Evolutionary conservation across 768 basidiomycete species (phyloP).

Genomic region (Macrolepiota fuliginosa): DNA sequence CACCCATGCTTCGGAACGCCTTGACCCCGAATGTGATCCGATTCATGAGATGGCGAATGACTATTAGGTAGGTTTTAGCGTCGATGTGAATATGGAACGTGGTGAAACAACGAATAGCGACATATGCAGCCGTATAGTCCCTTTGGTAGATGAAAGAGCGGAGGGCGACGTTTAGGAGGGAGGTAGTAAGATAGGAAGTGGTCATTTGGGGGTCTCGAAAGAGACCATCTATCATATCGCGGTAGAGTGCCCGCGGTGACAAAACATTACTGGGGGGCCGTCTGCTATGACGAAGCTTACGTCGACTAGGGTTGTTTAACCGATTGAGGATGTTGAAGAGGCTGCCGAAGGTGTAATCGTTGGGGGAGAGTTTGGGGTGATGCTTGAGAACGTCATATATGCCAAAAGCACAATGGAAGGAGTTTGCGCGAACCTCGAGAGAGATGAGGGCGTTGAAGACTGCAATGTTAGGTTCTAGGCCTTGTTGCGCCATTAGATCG

Average conservation of each 20-base stretch:
- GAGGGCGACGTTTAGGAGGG: slow-evolving; percentile 39
- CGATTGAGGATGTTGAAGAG: slow-evolving; percentile 10
- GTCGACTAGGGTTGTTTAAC: slow-evolving; percentile 1
- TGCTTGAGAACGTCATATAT: slow-evolving; percentile 7
- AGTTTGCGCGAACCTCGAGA: slow-evolving; percentile 6
- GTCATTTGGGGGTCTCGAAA: slow-evolving; percentile 13
- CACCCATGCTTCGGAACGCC: slow-evolving; percentile 4
- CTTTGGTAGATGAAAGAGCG: slow-evolving; percentile 39
- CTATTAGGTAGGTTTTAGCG: slow-evolving; percentile 35
- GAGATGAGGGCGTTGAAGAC: slow-evolving; percentile 10
- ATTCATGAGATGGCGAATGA: slow-evolving; percentile 34
- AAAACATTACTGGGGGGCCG: background rate
- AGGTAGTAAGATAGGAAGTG: slow-evolving; percentile 26
- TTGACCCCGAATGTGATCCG: slow-evolving; percentile 24
- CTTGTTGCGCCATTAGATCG: slow-evolving; percentile 5
- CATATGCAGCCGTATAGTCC: slow-evolving; percentile 49
- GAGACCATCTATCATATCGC: slow-evolving; percentile 38
- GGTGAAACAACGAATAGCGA: slow-evolving; percentile 32
- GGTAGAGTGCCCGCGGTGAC: slow-evolving; percentile 40
- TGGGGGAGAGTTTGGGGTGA: background rate
- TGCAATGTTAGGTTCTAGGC: background rate
- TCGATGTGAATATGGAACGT: slow-evolving; percentile 28
- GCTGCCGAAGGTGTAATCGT: slow-evolving; percentile 7
- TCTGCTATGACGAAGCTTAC: background rate
- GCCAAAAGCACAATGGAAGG: slow-evolving; percentile 6